Evolutionary conservation across 1,139 yeast genomes (phyloP).

Genomic region (Saccharomyces hybrid): DNA sequence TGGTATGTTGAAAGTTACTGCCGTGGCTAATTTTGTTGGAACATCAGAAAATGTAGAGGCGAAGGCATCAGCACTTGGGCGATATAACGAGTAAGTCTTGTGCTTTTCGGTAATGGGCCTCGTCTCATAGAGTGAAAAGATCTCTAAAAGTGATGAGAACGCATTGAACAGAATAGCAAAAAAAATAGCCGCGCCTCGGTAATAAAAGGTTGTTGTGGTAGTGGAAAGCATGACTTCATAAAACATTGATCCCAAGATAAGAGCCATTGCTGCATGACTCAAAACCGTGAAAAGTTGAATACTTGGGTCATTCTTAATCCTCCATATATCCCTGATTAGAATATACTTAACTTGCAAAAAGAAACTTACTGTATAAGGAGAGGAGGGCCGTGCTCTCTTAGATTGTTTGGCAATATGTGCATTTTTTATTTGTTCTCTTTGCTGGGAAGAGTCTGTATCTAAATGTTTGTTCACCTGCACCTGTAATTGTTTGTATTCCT

Average conservation of each 20-base stretch:
- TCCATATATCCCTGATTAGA: conserved; percentile 45
- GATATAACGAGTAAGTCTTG: conserved; percentile 54
- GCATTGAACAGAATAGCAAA: conserved; percentile 64
- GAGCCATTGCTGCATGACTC: conserved; percentile 52
- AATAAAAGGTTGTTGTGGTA: conserved; percentile 44
- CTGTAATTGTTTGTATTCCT: conserved; percentile 38
- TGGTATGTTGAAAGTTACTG: conserved; percentile 45
- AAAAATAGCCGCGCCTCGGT: conserved; percentile 55
- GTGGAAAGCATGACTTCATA: conserved; percentile 39
- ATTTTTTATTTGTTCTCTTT: conserved; percentile 30
- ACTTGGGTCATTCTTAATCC: conserved; percentile 54
- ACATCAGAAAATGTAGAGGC: conserved; percentile 53
- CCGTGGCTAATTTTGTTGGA: conserved; percentile 44
- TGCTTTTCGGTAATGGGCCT: conserved; percentile 66
- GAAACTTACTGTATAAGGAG: conserved; percentile 53
- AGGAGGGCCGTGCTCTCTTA: conserved; percentile 37
- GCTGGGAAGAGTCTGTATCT: conserved; percentile 7
- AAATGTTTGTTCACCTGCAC: conserved; percentile 35
- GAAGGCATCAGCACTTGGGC: conserved; percentile 59
- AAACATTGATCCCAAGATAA: conserved; percentile 57
- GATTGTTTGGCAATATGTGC: conserved; percentile 48
- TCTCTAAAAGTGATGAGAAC: conserved; percentile 55
- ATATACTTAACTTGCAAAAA: conserved; percentile 44
- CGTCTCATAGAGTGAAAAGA: conserved; percentile 54
- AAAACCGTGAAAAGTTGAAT: conserved; percentile 46